Percentiles rank a stretch among this genome's conserved stretches.
Conservation (phyloP, 805 yeast species). For the Candida jianshihensis region DNA sequence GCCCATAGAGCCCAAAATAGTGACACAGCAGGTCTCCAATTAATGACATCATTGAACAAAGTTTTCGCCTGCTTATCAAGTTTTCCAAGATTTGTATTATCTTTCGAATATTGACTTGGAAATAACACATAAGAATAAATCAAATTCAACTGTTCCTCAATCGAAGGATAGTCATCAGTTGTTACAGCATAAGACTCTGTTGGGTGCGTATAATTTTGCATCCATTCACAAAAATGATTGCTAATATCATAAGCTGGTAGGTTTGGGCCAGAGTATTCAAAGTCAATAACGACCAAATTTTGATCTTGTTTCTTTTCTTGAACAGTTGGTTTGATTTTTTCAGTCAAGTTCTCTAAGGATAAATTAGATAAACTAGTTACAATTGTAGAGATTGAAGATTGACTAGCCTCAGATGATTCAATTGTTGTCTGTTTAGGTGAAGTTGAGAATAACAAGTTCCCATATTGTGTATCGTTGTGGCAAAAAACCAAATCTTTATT, state of each 20-base stretch:
- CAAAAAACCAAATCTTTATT: conserved; percentile 64
- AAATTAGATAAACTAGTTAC: conserved; percentile 15
- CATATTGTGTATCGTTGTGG: conserved; percentile 96
- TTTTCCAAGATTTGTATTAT: conserved; percentile 4
- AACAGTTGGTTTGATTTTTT: conserved; percentile 26
- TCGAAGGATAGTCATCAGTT: conserved; percentile 54
- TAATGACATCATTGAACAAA: conserved; percentile 56
- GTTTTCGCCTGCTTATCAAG: conserved; percentile 40
- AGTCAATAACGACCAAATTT: conserved; percentile 87
- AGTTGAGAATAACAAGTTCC: conserved; percentile 66
- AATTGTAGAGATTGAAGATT: conserved; percentile 5
- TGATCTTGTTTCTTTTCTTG: conserved; percentile 47
- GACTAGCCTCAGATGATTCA: conserved; percentile 16
- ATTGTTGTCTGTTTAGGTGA: conserved; percentile 39
- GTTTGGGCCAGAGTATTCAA: conserved; percentile 92
- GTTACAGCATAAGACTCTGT: conserved; percentile 39
- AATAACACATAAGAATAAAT: conserved; percentile 68
- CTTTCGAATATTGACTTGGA: background rate
- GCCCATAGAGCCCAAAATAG: conserved; percentile 92
- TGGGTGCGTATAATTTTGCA: conserved; percentile 75
- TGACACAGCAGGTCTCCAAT: conserved; percentile 79
- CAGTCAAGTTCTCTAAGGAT: conserved; percentile 17
- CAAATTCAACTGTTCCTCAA: conserved; percentile 62
- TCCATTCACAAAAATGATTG: conserved; percentile 95
- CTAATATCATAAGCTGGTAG: conserved; percentile 85